Evolutionary conservation across 2,329 filamentous ascomycete genomes (phyloP).

Genomic region (Venturia oleaginea): DNA sequence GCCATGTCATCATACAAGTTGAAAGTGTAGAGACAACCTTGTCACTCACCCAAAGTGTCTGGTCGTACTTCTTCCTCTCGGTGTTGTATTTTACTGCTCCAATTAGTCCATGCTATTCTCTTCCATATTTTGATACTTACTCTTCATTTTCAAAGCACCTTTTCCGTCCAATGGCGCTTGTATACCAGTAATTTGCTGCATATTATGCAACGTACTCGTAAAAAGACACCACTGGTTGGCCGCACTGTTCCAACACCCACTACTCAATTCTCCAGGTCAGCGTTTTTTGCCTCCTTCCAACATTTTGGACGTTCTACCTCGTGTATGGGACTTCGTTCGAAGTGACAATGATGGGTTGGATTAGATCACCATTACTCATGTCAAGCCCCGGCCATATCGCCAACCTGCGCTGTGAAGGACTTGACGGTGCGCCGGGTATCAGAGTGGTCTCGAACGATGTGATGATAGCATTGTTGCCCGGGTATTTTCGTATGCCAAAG

Average conservation of each 20-base stretch:
- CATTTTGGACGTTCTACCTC: neutral
- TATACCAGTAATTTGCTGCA: neutral
- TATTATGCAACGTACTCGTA: conserved; percentile 9
- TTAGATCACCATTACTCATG: conserved; percentile 2
- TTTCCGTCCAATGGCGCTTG: neutral
- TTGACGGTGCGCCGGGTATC: conserved; percentile 1
- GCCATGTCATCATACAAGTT: neutral
- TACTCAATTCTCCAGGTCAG: neutral
- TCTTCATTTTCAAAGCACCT: conserved; percentile 3
- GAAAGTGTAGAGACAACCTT: conserved; percentile 9
- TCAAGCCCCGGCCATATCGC: conserved; percentile 12
- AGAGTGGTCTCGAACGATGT: conserved; percentile 11
- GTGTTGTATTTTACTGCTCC: neutral
- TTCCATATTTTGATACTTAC: neutral
- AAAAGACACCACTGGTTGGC: conserved; percentile 10
- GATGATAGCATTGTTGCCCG: conserved; percentile 2
- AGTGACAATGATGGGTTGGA: conserved; percentile 12
- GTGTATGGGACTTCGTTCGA: neutral
- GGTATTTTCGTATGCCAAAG: conserved; percentile 2
- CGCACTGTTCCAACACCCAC: neutral
- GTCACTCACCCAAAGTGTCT: conserved; percentile 4
- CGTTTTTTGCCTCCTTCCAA: neutral
- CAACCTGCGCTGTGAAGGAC: neutral
- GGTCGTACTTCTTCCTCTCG: conserved; percentile 6
- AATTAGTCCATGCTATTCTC: neutral